phyloP scores from a whole-genome alignment of 805 yeast genomes.

The Schwanniomyces polymorphus region DNA sequence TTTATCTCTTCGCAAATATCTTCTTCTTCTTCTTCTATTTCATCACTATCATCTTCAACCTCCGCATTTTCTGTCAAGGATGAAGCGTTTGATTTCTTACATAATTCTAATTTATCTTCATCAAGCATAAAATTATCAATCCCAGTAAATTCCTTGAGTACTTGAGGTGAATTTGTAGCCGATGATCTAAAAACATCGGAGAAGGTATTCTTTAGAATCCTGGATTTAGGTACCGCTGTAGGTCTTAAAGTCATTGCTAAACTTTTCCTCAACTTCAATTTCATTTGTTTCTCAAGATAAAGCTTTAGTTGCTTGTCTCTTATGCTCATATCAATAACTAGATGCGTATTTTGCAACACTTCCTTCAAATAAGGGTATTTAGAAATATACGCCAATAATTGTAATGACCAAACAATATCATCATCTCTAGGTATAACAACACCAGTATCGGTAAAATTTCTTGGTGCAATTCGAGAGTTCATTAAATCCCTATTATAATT shows the following conservation, averaged over 20 bases:
- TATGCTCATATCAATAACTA: conserved; percentile 64
- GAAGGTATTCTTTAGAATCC: conserved; percentile 19
- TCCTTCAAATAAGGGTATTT: conserved; percentile 82
- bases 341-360: conserved; percentile 69
- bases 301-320: conserved; percentile 40
- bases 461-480: conserved; percentile 31
- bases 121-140: conserved; percentile 32
- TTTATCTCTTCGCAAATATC: conserved; percentile 10
- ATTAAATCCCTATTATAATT: conserved; percentile 23
- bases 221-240: conserved; percentile 33
- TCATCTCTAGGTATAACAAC: conserved; percentile 87
- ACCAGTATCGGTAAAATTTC: conserved; percentile 55
- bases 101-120: conserved; percentile 34
- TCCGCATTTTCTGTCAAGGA: conserved; percentile 27
- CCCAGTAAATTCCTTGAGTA: conserved; percentile 30
- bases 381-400: conserved; percentile 87
- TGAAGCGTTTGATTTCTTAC: conserved; percentile 18
- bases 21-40: conserved; percentile 20
- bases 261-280: conserved; percentile 28
- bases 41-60: conserved; percentile 27
- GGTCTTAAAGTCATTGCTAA: conserved; percentile 29
- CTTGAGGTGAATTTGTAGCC: conserved; percentile 40
- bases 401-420: conserved; percentile 92
- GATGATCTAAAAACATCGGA: conserved; percentile 29
- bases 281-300: conserved; percentile 35